A percentile compares a stretch with the other conserved stretches of the same genome.
Evolutionary conservation across 495 filamentous ascomycete genomes (phyloP).

Genomic region (Letharia columbiana): DNA sequence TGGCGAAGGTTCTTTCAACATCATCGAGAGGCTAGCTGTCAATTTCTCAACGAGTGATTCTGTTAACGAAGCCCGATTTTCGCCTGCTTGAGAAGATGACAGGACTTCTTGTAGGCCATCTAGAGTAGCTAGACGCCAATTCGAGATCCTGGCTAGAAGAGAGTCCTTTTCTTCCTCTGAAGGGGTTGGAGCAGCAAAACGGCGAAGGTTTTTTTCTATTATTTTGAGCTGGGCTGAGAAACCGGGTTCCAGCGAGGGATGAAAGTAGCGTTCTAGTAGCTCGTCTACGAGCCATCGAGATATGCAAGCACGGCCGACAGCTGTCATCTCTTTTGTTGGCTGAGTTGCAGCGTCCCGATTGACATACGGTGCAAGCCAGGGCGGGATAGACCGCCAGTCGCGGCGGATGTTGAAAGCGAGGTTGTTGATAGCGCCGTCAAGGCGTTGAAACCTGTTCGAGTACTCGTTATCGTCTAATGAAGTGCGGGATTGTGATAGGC

Average conservation of each 20-base stretch:
- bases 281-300: constrained; percentile 87
- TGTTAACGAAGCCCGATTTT: constrained; percentile 57
- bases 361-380: constrained; percentile 68
- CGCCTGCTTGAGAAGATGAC: constrained; percentile 50
- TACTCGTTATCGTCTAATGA: constrained; percentile 97
- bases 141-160: constrained; percentile 74
- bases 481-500: constrained; percentile 87
- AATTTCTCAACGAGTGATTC: constrained; percentile 62
- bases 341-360: constrained; percentile 72
- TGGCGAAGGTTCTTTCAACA: constrained; percentile 66
- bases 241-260: constrained; percentile 68
- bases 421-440: constrained; percentile 92
- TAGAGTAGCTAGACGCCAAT: constrained; percentile 87
- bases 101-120: constrained; percentile 77
- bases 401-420: constrained; percentile 92
- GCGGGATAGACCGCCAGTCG: constrained; percentile 72
- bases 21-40: constrained; percentile 56
- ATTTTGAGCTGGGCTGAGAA: constrained; percentile 72
- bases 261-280: constrained; percentile 83
- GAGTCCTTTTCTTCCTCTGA: constrained; percentile 87
- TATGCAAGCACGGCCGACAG: constrained; percentile 83
- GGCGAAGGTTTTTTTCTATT: constrained; percentile 84
- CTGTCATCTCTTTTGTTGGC: constrained; percentile 94
- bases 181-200: constrained; percentile 55
- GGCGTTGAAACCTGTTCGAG: constrained; percentile 74